Percentiles rank a stretch among this genome's conserved stretches.
Evolutionary conservation across 371 early-diverging fungal species (phyloP).

Genomic region (Scutellospora calospora): DNA sequence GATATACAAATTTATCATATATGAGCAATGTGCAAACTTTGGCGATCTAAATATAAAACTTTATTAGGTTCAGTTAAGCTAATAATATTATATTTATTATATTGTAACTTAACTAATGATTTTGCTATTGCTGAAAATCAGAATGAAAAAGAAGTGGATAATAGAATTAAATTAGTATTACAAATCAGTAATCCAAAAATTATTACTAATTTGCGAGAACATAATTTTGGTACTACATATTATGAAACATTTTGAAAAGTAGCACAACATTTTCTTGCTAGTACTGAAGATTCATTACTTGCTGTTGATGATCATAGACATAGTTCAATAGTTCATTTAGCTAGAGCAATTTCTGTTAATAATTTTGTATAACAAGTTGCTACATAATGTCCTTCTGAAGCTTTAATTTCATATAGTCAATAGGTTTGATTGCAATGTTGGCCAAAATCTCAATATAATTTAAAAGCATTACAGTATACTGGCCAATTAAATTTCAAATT

Average conservation of each 20-base stretch:
- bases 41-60: too few relatives aligned
- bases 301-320: neutral
- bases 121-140: neutral
- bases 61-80: too few relatives aligned
- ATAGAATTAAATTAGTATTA: neutral
- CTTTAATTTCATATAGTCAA: neutral
- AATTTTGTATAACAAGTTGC: neutral
- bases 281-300: neutral
- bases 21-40: too few relatives aligned
- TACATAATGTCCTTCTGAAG: neutral
- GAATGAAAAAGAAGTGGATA: neutral
- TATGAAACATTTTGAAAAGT: neutral
- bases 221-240: neutral
- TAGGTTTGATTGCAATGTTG: neutral
- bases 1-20: too few relatives aligned
- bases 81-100: too few relatives aligned
- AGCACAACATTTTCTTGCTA: neutral
- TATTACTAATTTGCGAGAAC: neutral
- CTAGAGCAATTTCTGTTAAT: neutral
- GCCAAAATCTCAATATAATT: neutral
- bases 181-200: neutral
- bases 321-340: neutral
- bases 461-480: neutral
- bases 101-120: neutral
- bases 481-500: neutral